Evolutionary conservation across 129 eudicot species (phyloP).

Genomic region (Pseudognaphalium luteoalbum): DNA sequence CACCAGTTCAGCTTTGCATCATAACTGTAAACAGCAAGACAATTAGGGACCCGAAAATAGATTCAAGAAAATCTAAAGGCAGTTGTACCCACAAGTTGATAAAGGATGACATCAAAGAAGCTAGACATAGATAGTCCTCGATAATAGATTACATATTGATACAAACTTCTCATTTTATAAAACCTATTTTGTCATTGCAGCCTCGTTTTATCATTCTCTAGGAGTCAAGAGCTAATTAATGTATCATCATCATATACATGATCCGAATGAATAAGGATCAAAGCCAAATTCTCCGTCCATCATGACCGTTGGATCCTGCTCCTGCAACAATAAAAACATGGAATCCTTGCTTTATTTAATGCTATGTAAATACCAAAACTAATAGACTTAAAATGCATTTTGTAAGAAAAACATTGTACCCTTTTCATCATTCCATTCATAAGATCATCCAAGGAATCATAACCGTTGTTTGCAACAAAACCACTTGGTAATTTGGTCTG

Average conservation of each 20-base stretch:
- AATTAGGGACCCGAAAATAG: conserved; percentile 11
- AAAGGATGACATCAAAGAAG: conserved; percentile 32
- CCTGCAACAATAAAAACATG: conserved; percentile 47
- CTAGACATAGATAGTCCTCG: conserved; percentile 29
- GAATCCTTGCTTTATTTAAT: not conserved
- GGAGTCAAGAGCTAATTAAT: conserved; percentile 35
- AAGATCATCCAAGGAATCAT: conserved; percentile 80
- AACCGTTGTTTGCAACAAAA: conserved; percentile 47
- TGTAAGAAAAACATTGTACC: conserved; percentile 46
- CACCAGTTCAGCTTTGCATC: conserved; percentile 28
- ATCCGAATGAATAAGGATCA: conserved; percentile 61
- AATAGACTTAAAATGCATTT: not conserved
- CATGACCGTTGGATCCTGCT: conserved; percentile 56
- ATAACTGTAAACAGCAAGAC: conserved; percentile 21
- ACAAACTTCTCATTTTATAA: conserved; percentile 44
- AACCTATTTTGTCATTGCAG: conserved; percentile 33
- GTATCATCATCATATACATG: conserved; percentile 36
- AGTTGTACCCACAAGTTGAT: conserved; percentile 31
- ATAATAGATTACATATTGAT: conserved; percentile 45
- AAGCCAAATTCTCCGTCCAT: conserved; percentile 60
- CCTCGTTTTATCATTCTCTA: conserved; percentile 37
- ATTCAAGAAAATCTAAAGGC: conserved; percentile 29
- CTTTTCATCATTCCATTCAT: conserved; percentile 81
- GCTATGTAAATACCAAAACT: not conserved
- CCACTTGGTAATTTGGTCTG: conserved; percentile 52